phyloP scores from a whole-genome alignment of 139 green algal species.

The Protoeuglena noctilucae region DNA sequence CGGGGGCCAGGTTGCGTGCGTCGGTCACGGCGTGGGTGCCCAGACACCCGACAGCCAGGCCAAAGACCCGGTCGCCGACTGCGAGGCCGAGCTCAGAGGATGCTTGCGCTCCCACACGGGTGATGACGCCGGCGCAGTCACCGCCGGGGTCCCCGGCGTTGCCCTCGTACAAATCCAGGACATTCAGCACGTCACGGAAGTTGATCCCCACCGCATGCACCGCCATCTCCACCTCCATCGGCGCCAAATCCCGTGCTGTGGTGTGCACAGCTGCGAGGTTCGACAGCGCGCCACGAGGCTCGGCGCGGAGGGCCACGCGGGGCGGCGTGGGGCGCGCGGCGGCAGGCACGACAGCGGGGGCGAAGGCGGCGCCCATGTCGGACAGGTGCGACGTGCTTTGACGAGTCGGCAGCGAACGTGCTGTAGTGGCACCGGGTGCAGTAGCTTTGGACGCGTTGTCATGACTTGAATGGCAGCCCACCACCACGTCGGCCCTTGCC shows the following conservation, averaged over 20 bases:
- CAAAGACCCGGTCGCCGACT: constrained; percentile 43
- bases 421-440: too few relatives aligned
- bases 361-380: constrained; percentile 6
- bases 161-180: too few relatives aligned
- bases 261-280: constrained; percentile 12
- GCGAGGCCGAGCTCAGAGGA: not conserved
- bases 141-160: constrained; percentile 1
- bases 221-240: not conserved
- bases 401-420: too few relatives aligned
- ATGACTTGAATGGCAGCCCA: too few relatives aligned
- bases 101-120: not conserved
- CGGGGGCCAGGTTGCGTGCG: constrained; percentile 29
- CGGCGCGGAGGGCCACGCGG: constrained; percentile 14
- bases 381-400: too few relatives aligned
- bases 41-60: constrained; percentile 50
- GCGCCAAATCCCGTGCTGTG: too few relatives aligned
- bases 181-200: constrained; percentile 54
- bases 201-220: constrained; percentile 49
- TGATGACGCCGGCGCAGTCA: constrained; percentile 7
- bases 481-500: too few relatives aligned
- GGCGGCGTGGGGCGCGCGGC: too few relatives aligned
- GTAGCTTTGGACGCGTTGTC: too few relatives aligned
- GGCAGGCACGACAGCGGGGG: not conserved
- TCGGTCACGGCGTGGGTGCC: constrained; percentile 42
- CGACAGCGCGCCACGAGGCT: constrained; percentile 21